Conservation (phyloP, 108 stramenopile genomes). For the Conticribra guillardii region DNA sequence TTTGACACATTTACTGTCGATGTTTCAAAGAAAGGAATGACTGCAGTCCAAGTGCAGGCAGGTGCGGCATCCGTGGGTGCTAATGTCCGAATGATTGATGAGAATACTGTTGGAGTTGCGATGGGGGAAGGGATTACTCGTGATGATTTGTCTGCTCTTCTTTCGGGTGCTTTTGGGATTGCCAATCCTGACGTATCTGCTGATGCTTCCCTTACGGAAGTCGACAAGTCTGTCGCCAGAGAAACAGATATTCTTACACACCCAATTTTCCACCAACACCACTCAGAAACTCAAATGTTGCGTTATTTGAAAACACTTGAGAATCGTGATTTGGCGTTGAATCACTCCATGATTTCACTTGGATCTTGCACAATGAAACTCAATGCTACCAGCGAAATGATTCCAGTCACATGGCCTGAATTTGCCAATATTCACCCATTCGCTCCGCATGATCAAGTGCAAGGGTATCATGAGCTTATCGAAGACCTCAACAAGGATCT, state of each 20-base stretch:
- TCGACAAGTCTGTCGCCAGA: constrained; percentile 66
- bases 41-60: constrained; percentile 68
- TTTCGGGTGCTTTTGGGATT: constrained; percentile 79
- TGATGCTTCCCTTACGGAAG: constrained; percentile 70
- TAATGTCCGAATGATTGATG: constrained; percentile 94
- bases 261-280: constrained; percentile 96
- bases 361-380: constrained; percentile 99
- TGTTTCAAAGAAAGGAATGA: constrained; percentile 78
- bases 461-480: constrained; percentile 95
- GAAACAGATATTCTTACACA: constrained; percentile 89
- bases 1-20: constrained; percentile 96
- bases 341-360: constrained; percentile 98
- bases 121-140: constrained; percentile 96
- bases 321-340: constrained; percentile 96
- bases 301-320: constrained; percentile 96
- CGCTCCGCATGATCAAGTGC: constrained; percentile 93
- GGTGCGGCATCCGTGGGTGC: constrained; percentile 83
- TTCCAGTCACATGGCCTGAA: constrained; percentile 98
- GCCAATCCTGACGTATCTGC: constrained; percentile 68
- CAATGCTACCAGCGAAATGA: constrained; percentile 98
- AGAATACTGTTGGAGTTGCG: constrained; percentile 83
- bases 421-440: constrained; percentile 98
- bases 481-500: constrained; percentile 93
- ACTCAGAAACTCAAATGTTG: constrained; percentile 97
- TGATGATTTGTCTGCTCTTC: constrained; percentile 74